phyloP scores from a whole-genome alignment of 139 green algal genomes.

The Ettlia oleoabundans region DNA sequence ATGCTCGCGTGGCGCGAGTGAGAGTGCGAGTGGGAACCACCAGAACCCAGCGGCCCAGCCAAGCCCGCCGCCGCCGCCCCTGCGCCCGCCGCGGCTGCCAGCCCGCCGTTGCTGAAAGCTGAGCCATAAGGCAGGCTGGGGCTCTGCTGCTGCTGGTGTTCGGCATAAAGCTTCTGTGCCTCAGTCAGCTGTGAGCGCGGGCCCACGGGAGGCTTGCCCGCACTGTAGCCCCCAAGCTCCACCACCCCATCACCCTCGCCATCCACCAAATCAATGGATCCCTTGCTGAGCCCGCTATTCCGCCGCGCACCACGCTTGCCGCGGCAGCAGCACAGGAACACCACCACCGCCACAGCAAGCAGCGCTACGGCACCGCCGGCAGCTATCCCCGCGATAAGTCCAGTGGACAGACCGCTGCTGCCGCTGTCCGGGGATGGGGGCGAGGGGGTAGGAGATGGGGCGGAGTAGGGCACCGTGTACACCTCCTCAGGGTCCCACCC shows the following conservation, averaged over 20 bases:
- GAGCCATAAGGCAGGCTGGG: constrained; percentile 7
- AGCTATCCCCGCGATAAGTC: constrained; percentile 40
- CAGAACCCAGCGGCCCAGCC: too few species aligned
- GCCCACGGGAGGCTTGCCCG: not conserved
- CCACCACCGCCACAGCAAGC: not conserved
- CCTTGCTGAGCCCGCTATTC: constrained; percentile 2
- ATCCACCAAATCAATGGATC: not conserved
- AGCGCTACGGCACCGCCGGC: constrained; percentile 29
- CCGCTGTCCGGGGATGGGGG: not conserved
- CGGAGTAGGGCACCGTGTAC: constrained; percentile 1
- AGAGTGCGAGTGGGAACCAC: too few species aligned
- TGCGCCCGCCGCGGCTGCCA: not conserved
- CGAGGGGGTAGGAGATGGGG: not conserved
- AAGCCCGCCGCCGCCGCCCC: not conserved
- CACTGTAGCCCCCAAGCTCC: not conserved
- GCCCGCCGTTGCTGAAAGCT: constrained; percentile 9
- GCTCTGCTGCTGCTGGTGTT: not conserved
- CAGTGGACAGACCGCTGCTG: constrained; percentile 17
- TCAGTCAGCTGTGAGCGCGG: not conserved
- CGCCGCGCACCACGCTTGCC: not conserved
- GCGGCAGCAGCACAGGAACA: constrained; percentile 30
- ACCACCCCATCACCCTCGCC: not conserved
- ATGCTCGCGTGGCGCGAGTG: constrained; percentile 3
- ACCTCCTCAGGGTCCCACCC: not conserved
- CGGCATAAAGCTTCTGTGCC: constrained; percentile 15